Conservation (phyloP, 345 rosid species). For the Eucalyptus brandiana region DNA sequence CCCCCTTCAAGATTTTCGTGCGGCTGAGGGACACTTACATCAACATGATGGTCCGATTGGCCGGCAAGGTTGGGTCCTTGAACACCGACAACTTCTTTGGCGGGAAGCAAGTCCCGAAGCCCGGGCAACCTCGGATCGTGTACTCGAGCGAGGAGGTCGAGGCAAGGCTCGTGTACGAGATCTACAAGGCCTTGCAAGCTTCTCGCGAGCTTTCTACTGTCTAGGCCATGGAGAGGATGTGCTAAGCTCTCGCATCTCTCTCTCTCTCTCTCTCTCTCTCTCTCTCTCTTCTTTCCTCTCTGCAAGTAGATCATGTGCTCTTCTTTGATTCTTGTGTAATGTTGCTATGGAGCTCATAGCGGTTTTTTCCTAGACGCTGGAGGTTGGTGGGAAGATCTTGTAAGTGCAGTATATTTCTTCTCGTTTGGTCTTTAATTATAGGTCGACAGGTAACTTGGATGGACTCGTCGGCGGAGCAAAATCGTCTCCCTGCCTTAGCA, state of each 20-base stretch:
- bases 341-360: neutral
- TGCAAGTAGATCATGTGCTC: neutral
- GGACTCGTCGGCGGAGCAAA: neutral
- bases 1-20: neutral
- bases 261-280: neutral
- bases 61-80: neutral
- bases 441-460: neutral
- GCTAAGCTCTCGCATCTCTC: neutral
- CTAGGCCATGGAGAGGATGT: neutral
- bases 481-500: neutral
- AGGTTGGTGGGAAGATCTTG: neutral
- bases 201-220: neutral
- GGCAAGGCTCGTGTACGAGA: neutral
- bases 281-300: neutral
- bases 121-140: neutral
- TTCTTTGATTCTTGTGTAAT: neutral
- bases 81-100: neutral
- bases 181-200: slow-evolving; percentile 2
- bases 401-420: neutral
- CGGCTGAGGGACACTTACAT: neutral
- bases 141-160: slow-evolving; percentile 1
- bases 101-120: neutral
- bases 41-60: slow-evolving; percentile 1
- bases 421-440: neutral
- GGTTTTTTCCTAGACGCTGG: neutral